These are phyloP conservation scores for Raphidocelis subcapitata DNA, from an alignment of 139 green algal genomes.

Conservation along the genomic window DNA sequence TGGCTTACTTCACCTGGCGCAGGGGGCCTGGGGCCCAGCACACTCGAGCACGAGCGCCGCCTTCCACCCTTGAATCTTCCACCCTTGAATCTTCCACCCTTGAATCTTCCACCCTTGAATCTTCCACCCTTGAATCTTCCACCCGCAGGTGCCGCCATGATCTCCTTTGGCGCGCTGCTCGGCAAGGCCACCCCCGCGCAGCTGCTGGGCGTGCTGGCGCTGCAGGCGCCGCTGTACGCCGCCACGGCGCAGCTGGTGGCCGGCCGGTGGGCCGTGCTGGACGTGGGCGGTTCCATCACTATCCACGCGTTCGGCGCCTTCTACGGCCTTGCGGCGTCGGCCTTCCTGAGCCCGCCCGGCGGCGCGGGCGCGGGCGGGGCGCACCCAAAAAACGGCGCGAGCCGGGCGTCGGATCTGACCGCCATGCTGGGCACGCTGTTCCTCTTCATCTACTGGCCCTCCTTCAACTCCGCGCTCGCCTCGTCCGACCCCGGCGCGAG, in stretches of 20 bases:
- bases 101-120: too few species aligned
- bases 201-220: conserved; percentile 34
- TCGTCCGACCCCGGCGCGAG: too few species aligned
- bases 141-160: conserved; percentile 40
- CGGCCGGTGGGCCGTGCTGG: conserved; percentile 7
- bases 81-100: too few species aligned
- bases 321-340: conserved; percentile 42
- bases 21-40: too few species aligned
- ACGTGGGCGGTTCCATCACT: conserved; percentile 36
- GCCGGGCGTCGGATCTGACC: conserved; percentile 39
- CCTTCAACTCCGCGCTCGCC: conserved; percentile 41
- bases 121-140: too few species aligned
- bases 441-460: conserved; percentile 53
- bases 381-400: conserved; percentile 40
- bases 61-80: background rate
- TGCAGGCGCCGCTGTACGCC: conserved; percentile 46
- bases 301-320: conserved; percentile 58
- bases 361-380: conserved; percentile 14
- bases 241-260: conserved; percentile 30
- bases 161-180: conserved; percentile 50
- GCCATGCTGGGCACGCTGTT: conserved; percentile 62
- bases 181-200: conserved; percentile 44
- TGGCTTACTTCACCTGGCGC: too few species aligned
- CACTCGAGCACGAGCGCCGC: background rate
- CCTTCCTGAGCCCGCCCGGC: conserved; percentile 28